Evolutionary conservation across 2,329 filamentous ascomycete genomes (phyloP).

Genomic region (Alternaria arborescens): DNA sequence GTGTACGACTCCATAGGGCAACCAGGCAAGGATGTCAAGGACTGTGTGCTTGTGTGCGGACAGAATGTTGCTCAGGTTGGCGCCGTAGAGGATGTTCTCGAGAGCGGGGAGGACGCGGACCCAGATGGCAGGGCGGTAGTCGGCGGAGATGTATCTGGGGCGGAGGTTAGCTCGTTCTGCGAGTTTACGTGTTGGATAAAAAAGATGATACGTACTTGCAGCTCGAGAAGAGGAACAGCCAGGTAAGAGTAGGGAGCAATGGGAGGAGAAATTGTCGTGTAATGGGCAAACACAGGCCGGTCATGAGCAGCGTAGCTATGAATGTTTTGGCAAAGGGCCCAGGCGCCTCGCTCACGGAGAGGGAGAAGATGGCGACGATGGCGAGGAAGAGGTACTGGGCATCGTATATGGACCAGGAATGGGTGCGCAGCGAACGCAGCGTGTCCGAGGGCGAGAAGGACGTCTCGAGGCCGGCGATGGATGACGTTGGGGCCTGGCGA

Average conservation of each 20-base stretch:
- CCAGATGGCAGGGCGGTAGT: slow-evolving; percentile 93
- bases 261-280: slow-evolving; percentile 93
- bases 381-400: slow-evolving; percentile 82
- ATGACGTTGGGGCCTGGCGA: slow-evolving; percentile 72
- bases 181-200: neutral
- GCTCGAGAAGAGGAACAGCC: slow-evolving; percentile 90
- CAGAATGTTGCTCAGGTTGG: slow-evolving; percentile 94
- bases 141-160: slow-evolving; percentile 82
- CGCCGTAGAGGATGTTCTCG: slow-evolving; percentile 95
- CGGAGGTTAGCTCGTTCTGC: slow-evolving; percentile 25
- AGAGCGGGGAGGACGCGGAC: slow-evolving; percentile 92
- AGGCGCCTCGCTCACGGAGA: slow-evolving; percentile 80
- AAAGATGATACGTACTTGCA: slow-evolving; percentile 75
- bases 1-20: slow-evolving; percentile 91
- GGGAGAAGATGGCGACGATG: slow-evolving; percentile 79
- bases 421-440: slow-evolving; percentile 75
- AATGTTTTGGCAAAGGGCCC: slow-evolving; percentile 81
- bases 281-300: slow-evolving; percentile 79
- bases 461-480: slow-evolving; percentile 78
- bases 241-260: slow-evolving; percentile 83
- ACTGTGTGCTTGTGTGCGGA: slow-evolving; percentile 86
- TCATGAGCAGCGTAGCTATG: slow-evolving; percentile 71
- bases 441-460: slow-evolving; percentile 85
- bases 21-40: slow-evolving; percentile 88
- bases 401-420: slow-evolving; percentile 84